Base-by-base conservation (phyloP, 495 filamentous ascomycete genomes). In the Annulohypoxylon maeteangense region DNA sequence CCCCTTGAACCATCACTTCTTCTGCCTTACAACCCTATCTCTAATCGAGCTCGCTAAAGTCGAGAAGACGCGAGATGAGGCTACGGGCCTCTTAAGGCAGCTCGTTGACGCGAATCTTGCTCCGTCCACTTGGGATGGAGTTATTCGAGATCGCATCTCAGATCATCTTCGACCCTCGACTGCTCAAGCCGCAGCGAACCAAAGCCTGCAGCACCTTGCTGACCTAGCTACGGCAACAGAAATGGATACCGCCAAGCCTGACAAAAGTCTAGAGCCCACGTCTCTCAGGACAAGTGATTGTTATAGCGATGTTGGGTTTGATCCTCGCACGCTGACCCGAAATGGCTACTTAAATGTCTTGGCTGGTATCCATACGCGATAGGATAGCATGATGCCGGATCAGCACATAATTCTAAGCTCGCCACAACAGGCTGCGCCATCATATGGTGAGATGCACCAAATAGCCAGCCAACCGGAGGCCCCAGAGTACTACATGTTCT, bases 1-100 rank as follows among this genome's bases (percentile, higher is more conserved):
- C 8, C 91, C 92, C 0, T 83, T 96, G 55, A 92, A 91, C 55
- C 85, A 93, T 64, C 90, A 95, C 76, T 91, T 90, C 63, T 80
- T 87, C 29, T 84, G 84, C n/a, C 81, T 96, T n/a, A 85, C 87
- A 7, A 81, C 89, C 1, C 80, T 93, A 72, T 89, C 88, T 25
- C 85, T 96, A 7, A 78, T 90, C 25, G 89, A 93, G 72, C 85
- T 93, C 6, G 82, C 81, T 1, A 89, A 70, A 53, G 62, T 74
- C 14, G 74, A 76, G n/a, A 57, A 71, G 16, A 74, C 68, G 0
- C 76, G 71, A 1, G 79, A 81, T 10, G 80, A 82, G 23, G 82
- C 79, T 2, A 68, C 55, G 1, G 18, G 60, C 45, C 53, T 84
- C 4, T 66, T 79, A 14, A 75, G 60, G 22, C 72, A 81, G 16